Conservation (phyloP, 169 alveolate species). For the Eimeria zaria region DNA sequence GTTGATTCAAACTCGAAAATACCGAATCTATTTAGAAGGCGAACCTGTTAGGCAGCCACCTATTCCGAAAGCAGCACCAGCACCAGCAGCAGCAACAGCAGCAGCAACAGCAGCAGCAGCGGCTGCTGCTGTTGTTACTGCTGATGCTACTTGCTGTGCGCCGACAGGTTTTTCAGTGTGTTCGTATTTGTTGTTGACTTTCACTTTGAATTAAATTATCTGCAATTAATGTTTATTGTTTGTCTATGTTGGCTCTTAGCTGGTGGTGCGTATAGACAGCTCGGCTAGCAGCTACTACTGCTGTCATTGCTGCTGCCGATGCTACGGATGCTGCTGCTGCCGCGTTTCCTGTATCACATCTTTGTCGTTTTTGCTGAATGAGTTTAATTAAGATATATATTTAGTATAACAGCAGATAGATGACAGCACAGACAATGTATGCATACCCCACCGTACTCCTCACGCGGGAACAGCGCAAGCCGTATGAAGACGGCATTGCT, state of each 20-base stretch:
- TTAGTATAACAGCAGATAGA: not conserved
- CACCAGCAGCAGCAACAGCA: not conserved
- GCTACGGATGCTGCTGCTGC: too few relatives aligned
- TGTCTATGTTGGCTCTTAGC: too few relatives aligned
- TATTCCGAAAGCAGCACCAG: not conserved
- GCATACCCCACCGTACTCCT: not conserved
- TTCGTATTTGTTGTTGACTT: not conserved
- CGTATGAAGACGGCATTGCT: not conserved
- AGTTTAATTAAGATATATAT: too few relatives aligned
- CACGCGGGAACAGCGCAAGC: not conserved
- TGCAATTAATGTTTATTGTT: too few relatives aligned
- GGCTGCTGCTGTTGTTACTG: not conserved
- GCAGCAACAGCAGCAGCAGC: too few relatives aligned
- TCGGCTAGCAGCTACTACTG: not conserved
- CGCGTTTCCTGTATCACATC: too few relatives aligned
- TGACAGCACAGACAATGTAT: not conserved
- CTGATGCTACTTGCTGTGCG: not conserved
- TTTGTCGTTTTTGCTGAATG: too few relatives aligned
- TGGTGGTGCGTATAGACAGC: not conserved
- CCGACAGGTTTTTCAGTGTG: not conserved
- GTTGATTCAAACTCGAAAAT: not conserved
- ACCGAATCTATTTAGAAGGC: not conserved
- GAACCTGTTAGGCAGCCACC: not conserved
- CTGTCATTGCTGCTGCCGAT: too few relatives aligned
- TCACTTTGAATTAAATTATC: too few relatives aligned